Conservation (phyloP, 179 eudicot species). For the Spergularia azorica region DNA sequence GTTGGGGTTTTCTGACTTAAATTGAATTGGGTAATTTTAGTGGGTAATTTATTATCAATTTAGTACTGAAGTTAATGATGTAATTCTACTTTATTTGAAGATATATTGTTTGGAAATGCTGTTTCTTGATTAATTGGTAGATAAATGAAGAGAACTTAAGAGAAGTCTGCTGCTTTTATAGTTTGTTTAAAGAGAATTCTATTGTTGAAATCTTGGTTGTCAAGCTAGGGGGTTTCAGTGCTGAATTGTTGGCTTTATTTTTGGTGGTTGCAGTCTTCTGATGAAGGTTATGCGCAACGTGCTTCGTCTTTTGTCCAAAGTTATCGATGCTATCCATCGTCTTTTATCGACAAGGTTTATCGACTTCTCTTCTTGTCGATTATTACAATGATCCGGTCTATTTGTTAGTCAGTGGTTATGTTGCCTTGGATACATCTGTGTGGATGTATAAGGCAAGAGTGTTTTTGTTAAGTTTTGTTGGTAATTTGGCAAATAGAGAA, state of each 20-base stretch:
- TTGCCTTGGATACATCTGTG: neutral
- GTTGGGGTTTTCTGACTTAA: neutral
- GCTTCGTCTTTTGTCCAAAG: slow-evolving; percentile 30
- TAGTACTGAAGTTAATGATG: slow-evolving; percentile 1
- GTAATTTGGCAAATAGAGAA: neutral
- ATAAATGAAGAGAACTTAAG: neutral
- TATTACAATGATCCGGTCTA: neutral
- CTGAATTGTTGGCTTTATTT: neutral
- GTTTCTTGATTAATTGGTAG: neutral
- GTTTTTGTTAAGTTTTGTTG: neutral
- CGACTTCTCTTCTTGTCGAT: neutral
- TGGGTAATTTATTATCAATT: slow-evolving; percentile 1
- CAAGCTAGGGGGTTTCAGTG: neutral
- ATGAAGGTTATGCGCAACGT: slow-evolving; percentile 22
- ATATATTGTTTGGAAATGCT: neutral
- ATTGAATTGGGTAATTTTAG: neutral
- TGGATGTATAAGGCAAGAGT: neutral
- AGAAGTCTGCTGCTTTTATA: neutral
- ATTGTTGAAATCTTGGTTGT: neutral
- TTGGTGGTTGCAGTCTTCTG: slow-evolving; percentile 25
- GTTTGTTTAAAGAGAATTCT: neutral
- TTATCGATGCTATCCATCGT: slow-evolving; percentile 42
- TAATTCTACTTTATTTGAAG: neutral
- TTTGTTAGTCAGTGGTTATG: neutral
- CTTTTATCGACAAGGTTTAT: slow-evolving; percentile 40